phyloP scores from a whole-genome alignment of 2,329 filamentous ascomycete species.

The Microdochium trichocladiopsis region DNA sequence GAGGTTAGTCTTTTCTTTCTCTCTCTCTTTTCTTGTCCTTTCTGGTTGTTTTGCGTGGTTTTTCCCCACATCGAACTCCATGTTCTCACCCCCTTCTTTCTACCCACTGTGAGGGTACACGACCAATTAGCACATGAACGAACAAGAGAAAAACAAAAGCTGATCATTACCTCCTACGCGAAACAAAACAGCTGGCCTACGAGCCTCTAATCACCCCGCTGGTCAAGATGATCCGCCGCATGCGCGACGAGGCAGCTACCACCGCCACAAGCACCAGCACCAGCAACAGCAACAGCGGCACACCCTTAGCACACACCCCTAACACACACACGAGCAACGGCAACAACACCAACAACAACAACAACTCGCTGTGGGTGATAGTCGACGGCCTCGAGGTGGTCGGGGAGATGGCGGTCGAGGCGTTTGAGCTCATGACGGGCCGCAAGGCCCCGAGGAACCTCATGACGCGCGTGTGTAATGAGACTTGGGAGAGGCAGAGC shows the following conservation, averaged over 20 bases:
- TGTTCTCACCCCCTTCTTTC: too few species aligned
- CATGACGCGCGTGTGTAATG: slow-evolving; percentile 55
- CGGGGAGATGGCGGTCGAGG: slow-evolving; percentile 67
- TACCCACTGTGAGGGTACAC: too few species aligned
- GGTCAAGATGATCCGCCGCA: slow-evolving; percentile 54
- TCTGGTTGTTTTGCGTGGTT: neutral
- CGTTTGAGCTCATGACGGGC: slow-evolving; percentile 71
- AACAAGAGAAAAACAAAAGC: too few species aligned
- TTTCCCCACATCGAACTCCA: too few species aligned
- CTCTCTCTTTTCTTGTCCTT: neutral
- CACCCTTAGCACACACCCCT: neutral
- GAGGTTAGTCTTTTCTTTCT: slow-evolving; percentile 33
- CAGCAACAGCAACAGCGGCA: neutral
- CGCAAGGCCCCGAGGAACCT: slow-evolving; percentile 60
- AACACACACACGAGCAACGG: neutral
- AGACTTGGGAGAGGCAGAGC: slow-evolving; percentile 32
- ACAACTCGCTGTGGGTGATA: slow-evolving; percentile 56
- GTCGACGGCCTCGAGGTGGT: slow-evolving; percentile 68
- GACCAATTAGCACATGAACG: too few species aligned
- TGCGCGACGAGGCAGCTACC: slow-evolving; percentile 30
- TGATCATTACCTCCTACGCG: too few species aligned
- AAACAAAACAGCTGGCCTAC: slow-evolving; percentile 49
- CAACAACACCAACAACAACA: neutral
- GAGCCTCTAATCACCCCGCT: slow-evolving; percentile 64
- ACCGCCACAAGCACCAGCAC: neutral